Evolutionary conservation across 148 eudicot genomes (phyloP).

Genomic region (Pharnaceum exiguum): DNA sequence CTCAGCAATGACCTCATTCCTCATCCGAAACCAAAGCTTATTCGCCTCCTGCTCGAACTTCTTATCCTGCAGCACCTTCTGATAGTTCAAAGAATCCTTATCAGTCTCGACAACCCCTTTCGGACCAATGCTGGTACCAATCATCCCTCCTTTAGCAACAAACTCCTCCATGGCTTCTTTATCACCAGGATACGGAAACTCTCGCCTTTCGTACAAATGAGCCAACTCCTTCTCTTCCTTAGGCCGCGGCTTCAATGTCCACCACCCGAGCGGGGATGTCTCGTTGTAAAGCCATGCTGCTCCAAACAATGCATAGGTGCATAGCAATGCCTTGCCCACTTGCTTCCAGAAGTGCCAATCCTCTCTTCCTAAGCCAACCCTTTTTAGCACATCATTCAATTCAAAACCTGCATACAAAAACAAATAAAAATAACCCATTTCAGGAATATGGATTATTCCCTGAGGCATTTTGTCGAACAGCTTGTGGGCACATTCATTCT

Average conservation of each 20-base stretch:
- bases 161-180: constrained; percentile 91
- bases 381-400: constrained; percentile 40
- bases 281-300: constrained; percentile 80
- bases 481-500: constrained; percentile 19
- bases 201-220: constrained; percentile 68
- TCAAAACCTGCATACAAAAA: constrained; percentile 22
- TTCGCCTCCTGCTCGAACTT: constrained; percentile 84
- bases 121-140: constrained; percentile 84
- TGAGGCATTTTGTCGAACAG: constrained; percentile 44
- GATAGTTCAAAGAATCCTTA: constrained; percentile 58
- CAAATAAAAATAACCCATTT: neutral
- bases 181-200: constrained; percentile 91
- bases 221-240: constrained; percentile 90
- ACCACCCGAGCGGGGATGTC: constrained; percentile 93
- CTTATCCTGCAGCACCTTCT: constrained; percentile 86
- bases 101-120: constrained; percentile 71
- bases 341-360: constrained; percentile 85
- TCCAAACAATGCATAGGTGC: constrained; percentile 74
- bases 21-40: constrained; percentile 83
- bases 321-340: constrained; percentile 68
- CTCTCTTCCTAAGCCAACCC: constrained; percentile 74
- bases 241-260: constrained; percentile 82
- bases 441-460: neutral
- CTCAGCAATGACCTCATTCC: constrained; percentile 78
- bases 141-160: constrained; percentile 84